These are phyloP conservation scores for Cystobasidiaceae sp. DNA, from an alignment of 1,284 basidiomycete species.

Conservation along the genomic window DNA sequence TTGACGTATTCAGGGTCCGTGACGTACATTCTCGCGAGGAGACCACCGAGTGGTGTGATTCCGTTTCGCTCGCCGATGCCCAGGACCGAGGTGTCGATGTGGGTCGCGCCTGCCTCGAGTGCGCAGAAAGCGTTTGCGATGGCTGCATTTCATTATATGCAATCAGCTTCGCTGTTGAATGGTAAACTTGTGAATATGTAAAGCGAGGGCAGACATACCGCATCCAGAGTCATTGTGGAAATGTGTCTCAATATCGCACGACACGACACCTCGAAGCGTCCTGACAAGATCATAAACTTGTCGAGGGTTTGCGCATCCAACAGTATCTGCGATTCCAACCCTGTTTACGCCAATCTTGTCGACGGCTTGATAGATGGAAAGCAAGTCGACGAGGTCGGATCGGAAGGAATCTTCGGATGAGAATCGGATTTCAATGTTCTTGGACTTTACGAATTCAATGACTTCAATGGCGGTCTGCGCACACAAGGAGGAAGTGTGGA, in stretches of 20 bases:
- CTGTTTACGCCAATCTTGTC: constrained; percentile 99
- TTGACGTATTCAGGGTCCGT: constrained; percentile 88
- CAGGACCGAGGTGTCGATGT: constrained; percentile 89
- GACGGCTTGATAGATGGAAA: constrained; percentile 98
- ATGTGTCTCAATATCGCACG: constrained; percentile 96
- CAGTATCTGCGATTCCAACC: constrained; percentile 98
- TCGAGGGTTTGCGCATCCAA: constrained; percentile 96
- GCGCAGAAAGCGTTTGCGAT: constrained; percentile 99
- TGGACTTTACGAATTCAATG: constrained; percentile 99
- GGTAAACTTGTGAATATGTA: neutral
- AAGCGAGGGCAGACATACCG: constrained; percentile 59
- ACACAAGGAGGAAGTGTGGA: too few relatives aligned
- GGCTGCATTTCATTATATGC: constrained; percentile 52
- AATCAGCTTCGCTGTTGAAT: neutral
- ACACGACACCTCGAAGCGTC: constrained; percentile 89
- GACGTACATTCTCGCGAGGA: constrained; percentile 87
- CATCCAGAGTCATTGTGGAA: constrained; percentile 94
- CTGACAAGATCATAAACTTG: constrained; percentile 98
- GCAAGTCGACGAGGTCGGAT: constrained; percentile 95
- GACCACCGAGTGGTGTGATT: constrained; percentile 94
- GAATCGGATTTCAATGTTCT: constrained; percentile 99
- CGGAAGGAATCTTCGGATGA: constrained; percentile 99
- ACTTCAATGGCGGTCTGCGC: constrained; percentile 75
- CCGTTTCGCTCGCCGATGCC: constrained; percentile 99
- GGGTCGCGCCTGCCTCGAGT: constrained; percentile 96